These are phyloP conservation scores for Closterium sp. DNA, from an alignment of 139 green algal genomes.

Conservation along the genomic window DNA sequence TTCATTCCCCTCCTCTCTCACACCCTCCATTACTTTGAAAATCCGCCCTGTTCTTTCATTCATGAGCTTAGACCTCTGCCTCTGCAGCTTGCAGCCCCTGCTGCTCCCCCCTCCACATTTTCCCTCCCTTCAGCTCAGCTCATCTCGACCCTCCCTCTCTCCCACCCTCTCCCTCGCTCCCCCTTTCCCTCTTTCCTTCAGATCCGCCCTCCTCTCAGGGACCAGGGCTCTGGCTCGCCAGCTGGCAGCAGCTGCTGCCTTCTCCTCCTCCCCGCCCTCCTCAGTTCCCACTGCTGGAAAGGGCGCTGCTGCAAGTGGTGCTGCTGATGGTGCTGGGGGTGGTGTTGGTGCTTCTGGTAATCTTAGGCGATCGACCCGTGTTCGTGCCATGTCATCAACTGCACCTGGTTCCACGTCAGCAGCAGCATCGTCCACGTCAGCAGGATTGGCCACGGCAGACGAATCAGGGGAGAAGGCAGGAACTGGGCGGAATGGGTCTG, in stretches of 20 bases:
- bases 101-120: no score
- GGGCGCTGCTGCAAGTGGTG: neutral
- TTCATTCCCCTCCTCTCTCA: no score
- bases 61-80: neutral
- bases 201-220: no score
- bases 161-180: no score
- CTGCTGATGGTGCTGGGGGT: neutral
- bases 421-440: neutral
- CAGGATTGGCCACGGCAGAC: no score
- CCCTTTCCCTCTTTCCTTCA: no score
- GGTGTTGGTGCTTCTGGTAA: neutral
- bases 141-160: no score
- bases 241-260: no score
- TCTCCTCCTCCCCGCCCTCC: neutral
- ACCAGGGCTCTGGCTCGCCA: no score
- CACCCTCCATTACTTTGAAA: neutral
- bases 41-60: neutral
- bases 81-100: neutral
- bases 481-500: neutral
- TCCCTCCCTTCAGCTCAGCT: no score
- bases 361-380: neutral
- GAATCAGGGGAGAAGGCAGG: neutral
- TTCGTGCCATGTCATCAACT: neutral
- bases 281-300: neutral
- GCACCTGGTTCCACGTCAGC: neutral